Evolutionary conservation across 768 basidiomycete genomes (phyloP).

Genomic region (Suillus brevipes): DNA sequence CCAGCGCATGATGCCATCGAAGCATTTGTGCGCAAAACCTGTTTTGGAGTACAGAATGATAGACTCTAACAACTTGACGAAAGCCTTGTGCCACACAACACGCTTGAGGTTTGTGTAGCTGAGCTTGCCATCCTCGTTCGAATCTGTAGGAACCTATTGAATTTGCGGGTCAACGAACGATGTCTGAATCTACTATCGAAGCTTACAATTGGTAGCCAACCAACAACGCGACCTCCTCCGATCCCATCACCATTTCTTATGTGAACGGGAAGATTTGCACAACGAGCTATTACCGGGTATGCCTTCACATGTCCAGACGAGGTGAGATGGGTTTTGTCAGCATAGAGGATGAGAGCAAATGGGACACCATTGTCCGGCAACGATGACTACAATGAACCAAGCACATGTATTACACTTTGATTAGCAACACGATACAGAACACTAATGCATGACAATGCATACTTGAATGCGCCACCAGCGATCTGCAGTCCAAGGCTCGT

Average conservation of each 20-base stretch:
- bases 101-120: slow-evolving; percentile 19
- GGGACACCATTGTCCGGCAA: slow-evolving; percentile 24
- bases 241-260: slow-evolving; percentile 14
- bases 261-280: slow-evolving; percentile 15
- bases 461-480: slow-evolving; percentile 41
- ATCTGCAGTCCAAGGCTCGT: slow-evolving; percentile 41
- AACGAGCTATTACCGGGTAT: slow-evolving; percentile 18
- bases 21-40: slow-evolving; percentile 22
- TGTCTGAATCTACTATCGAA: too few relatives aligned
- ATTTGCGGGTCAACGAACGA: neutral
- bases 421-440: neutral
- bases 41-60: slow-evolving; percentile 11
- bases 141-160: slow-evolving; percentile 1
- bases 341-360: slow-evolving; percentile 36
- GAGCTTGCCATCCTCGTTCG: slow-evolving; percentile 7
- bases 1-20: slow-evolving; percentile 25
- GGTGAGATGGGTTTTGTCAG: slow-evolving; percentile 23
- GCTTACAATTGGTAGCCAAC: slow-evolving; percentile 15
- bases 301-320: slow-evolving; percentile 18
- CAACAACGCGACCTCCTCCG: slow-evolving; percentile 21
- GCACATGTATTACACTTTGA: neutral
- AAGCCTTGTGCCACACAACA: slow-evolving; percentile 24
- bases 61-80: slow-evolving; percentile 14
- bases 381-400: slow-evolving; percentile 22
- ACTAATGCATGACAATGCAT: neutral